Base-by-base conservation (phyloP, 495 filamentous ascomycete species). In the Darksidea phi region DNA sequence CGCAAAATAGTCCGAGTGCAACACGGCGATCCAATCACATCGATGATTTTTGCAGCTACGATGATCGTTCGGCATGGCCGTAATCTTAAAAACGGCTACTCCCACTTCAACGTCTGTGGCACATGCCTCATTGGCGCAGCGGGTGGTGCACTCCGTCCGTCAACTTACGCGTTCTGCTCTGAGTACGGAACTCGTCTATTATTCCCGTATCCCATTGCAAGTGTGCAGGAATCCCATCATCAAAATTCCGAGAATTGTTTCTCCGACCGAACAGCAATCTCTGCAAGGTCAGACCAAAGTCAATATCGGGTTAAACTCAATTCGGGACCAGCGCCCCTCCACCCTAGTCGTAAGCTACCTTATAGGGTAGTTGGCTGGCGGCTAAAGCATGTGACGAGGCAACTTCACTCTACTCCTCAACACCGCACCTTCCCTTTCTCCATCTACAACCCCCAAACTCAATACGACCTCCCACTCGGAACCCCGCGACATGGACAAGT, bases 391-490 rank as follows among this genome's bases (percentile, higher is more conserved):
- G 36, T 43, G 36, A 54, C 23, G 36, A 20, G 5, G 18, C 4
- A 54, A 54, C 45, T 26, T 32, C 38, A 57, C 54, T 48, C 42
- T 12, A 47, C 49, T 52, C 43, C 8, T 48, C 21, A 10, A 5
- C 10, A 28, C 10, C 41, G 11, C 41, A 57, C 54, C 54, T 57
- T 57, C 54, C 28, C 54, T 48, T 36, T 57, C 24, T 25, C 25
- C 26, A 23, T 48, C 42, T 48, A 32, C 20, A 26, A 57, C 42
- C 20, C 37, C 54, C 41, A 45, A 47, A 48, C 3, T 48, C 54
- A 26, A 57, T 57, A 57, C 41, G 5, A 13, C 28, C 10, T 15
- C 15, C 15, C 15, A 4, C 13, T 43, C 41, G 24, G 17, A 36
- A 57, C 15, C 28, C 23, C 21, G 41, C 52, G 52, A 55, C 17